A percentile compares a stretch with the other conserved stretches of the same genome.
These are phyloP conservation scores for Hortaea sp. DNA, from an alignment of 2,329 filamentous ascomycete species.

Conservation along the genomic window DNA sequence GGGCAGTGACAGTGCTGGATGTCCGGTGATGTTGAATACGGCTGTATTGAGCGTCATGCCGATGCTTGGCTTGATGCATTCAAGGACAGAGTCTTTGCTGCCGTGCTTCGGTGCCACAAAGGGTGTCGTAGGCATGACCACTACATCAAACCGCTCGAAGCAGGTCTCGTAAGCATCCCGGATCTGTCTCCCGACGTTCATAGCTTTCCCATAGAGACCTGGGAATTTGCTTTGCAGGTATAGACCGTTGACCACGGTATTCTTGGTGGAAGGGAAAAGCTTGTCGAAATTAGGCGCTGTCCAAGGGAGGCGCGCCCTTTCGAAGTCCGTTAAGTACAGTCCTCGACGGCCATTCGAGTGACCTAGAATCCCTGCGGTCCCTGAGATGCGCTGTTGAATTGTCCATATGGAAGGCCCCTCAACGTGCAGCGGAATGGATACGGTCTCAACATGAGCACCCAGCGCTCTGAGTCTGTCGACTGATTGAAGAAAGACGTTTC, in stretches of 20 bases:
- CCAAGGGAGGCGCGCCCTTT: conserved; percentile 8
- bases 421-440: conserved; percentile 38
- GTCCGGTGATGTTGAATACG: conserved; percentile 22
- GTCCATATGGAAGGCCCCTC: conserved; percentile 38
- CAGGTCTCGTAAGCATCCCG: conserved; percentile 35
- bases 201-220: conserved; percentile 30
- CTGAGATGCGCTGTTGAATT: conserved; percentile 5
- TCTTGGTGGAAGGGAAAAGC: no score
- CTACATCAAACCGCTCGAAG: conserved; percentile 33
- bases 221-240: conserved; percentile 8
- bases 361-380: conserved; percentile 6
- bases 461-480: conserved; percentile 28
- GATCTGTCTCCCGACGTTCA: conserved; percentile 27
- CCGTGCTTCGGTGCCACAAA: conserved; percentile 9
- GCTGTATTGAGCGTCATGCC: conserved; percentile 11
- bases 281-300: neutral
- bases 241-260: conserved; percentile 5
- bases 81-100: conserved; percentile 6
- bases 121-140: conserved; percentile 39
- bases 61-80: conserved; percentile 8
- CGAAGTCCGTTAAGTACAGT: conserved; percentile 8
- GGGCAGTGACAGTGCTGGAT: conserved; percentile 39
- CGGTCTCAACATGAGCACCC: conserved; percentile 32
- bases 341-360: conserved; percentile 9
- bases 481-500: conserved; percentile 23